phyloP scores from a whole-genome alignment of 768 basidiomycete genomes.

The Mycena vitilis region DNA sequence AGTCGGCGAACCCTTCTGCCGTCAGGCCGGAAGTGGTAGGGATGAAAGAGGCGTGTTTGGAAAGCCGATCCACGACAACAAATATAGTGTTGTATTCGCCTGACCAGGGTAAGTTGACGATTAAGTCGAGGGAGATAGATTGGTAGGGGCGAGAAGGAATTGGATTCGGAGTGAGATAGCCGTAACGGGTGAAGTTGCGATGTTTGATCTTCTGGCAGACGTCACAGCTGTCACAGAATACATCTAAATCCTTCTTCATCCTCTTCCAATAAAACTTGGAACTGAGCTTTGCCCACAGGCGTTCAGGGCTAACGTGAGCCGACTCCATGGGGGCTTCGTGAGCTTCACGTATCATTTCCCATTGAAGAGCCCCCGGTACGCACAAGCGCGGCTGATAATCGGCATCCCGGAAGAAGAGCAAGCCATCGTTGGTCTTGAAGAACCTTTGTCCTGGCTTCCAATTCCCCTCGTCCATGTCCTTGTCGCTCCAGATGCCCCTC shows the following conservation, averaged over 20 bases:
- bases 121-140: conserved; percentile 41
- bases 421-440: conserved; percentile 22
- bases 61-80: neutral
- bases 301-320: conserved; percentile 10
- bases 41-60: conserved; percentile 28
- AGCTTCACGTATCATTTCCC: neutral
- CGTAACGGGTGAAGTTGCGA: conserved; percentile 1
- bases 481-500: neutral
- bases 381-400: conserved; percentile 31
- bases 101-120: conserved; percentile 40
- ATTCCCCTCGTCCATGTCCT: neutral
- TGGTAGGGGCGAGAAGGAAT: conserved; percentile 37
- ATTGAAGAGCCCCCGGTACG: conserved; percentile 15
- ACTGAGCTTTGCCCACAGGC: neutral
- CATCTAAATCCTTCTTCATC: neutral
- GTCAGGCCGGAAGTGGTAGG: conserved; percentile 16
- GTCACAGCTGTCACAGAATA: neutral
- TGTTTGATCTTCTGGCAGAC: neutral
- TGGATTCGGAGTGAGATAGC: conserved; percentile 39
- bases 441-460: conserved; percentile 26
- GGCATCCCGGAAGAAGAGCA: conserved; percentile 32
- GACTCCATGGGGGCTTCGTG: conserved; percentile 23
- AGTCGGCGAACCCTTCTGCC: conserved; percentile 1
- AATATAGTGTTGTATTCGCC: conserved; percentile 26
- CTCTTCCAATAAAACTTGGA: neutral